Base-by-base conservation (phyloP, 495 filamentous ascomycete species). In the Hypomontagnella monticulosa region DNA sequence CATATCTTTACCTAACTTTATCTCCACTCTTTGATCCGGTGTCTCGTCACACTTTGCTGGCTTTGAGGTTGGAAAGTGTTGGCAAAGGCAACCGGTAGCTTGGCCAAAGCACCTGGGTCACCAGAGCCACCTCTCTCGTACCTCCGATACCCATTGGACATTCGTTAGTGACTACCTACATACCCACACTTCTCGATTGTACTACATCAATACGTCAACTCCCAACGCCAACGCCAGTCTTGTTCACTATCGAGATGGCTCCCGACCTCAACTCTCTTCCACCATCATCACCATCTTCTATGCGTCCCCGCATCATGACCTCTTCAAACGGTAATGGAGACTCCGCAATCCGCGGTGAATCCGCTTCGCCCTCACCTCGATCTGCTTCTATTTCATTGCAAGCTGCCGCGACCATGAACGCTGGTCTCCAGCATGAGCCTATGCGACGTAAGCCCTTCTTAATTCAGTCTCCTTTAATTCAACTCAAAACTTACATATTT, bases 251-350 rank as follows among this genome's bases (percentile, higher is more conserved):
- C 63, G 68, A 52, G 52, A 89, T 90, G 86, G 79, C 83, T 55
- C 90, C 90, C 32, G 89, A 93, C 78, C 78, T 93, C 61, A 93
- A 93, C 73, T 91, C 89, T 33, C 84, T 93, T 33, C 88, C 89
- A 49, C 82, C 86, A 11, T 89, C 88, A 48, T 67, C 75, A 14
- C 59, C 69, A 41, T 64, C 47, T 20, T 71, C 47, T 74, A 61
- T 59, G 68, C 74, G 72, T 75, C 76, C 62, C 51, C 73, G 58
- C 71, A 66, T 72, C 57, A 66, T 72, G 61, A 66, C 69, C 37
- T 71, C 67, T 46, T 71, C 66, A 63, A 68, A 71, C 66, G 54
- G 59, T 53, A 58, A 67, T 52, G 64, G 70, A 70, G 70, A 80
- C 67, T 60, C 72, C 23, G 68, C 66, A 42, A 63, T 78, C 32